These are phyloP conservation scores for Aurantiochytrium sp. DNA, from an alignment of 108 stramenopile genomes.

Conservation along the genomic window DNA sequence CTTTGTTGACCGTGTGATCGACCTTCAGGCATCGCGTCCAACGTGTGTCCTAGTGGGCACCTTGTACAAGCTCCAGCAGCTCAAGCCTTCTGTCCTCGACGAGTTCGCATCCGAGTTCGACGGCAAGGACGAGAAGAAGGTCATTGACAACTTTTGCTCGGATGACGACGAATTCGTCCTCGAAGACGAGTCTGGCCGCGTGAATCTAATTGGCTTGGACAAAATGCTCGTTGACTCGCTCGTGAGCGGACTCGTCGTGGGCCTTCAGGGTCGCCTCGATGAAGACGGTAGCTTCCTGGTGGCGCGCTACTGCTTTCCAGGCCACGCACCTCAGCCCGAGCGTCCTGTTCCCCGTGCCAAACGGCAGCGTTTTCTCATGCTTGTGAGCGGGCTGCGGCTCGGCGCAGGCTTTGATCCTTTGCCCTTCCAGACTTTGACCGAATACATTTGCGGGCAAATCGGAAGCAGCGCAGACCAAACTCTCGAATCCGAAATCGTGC, in stretches of 20 bases:
- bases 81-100: slow-evolving; percentile 38
- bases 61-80: slow-evolving; percentile 29
- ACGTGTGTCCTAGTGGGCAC: slow-evolving; percentile 25
- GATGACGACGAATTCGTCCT: slow-evolving; percentile 38
- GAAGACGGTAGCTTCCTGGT: slow-evolving; percentile 30
- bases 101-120: slow-evolving; percentile 36
- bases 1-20: neutral
- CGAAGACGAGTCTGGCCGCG: slow-evolving; percentile 32
- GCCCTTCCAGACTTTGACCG: slow-evolving; percentile 19
- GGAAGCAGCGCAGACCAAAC: neutral
- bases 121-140: neutral
- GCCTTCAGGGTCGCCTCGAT: slow-evolving; percentile 23
- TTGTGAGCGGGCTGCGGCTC: neutral
- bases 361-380: neutral
- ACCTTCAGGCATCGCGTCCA: neutral
- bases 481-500: slow-evolving; percentile 8
- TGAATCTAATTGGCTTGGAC: neutral
- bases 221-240: neutral
- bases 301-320: slow-evolving; percentile 29
- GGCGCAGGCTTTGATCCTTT: neutral
- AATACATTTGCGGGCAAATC: slow-evolving; percentile 20
- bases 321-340: slow-evolving; percentile 16
- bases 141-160: slow-evolving; percentile 25
- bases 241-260: slow-evolving; percentile 36
- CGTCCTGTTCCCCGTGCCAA: neutral